Percentiles rank a stretch among this genome's conserved stretches.
These are phyloP conservation scores for Suillus variegatus DNA, from an alignment of 768 basidiomycete genomes.

Conservation along the genomic window DNA sequence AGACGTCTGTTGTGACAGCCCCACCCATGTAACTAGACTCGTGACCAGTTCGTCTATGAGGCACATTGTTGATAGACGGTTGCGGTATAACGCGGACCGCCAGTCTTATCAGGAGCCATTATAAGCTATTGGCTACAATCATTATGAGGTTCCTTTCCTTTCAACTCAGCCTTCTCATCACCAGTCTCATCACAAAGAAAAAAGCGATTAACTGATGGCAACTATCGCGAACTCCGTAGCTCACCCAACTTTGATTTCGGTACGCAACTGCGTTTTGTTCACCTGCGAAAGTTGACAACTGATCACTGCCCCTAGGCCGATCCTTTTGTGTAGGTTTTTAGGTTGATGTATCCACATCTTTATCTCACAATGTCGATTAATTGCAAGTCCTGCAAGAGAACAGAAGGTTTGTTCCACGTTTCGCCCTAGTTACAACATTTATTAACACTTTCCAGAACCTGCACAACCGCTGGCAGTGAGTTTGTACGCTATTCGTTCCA, in stretches of 20 bases:
- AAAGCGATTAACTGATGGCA: conserved; percentile 42
- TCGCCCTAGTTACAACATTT: background rate
- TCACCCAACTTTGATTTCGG: conserved; percentile 60
- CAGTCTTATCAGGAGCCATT: conserved; percentile 6
- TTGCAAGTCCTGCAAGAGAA: conserved; percentile 44
- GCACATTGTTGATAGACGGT: no score
- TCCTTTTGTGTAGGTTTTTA: conserved; percentile 58
- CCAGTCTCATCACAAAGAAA: background rate
- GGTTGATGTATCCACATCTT: background rate
- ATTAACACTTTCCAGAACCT: conserved; percentile 43
- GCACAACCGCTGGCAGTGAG: conserved; percentile 78
- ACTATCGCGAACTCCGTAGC: conserved; percentile 61
- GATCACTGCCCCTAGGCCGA: conserved; percentile 48
- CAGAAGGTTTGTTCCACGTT: conserved; percentile 51
- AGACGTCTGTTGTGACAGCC: no score
- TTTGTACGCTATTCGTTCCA: conserved; percentile 4
- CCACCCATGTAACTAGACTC: no score
- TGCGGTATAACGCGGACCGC: conserved; percentile 6
- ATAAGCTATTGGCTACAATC: background rate
- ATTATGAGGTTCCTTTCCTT: background rate
- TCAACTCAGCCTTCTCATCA: background rate
- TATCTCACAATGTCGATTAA: background rate
- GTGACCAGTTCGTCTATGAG: no score
- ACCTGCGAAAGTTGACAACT: background rate
- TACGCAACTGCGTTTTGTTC: conserved; percentile 24